A percentile compares a stretch with the other conserved stretches of the same genome.
Evolutionary conservation across 2,329 filamentous ascomycete genomes (phyloP).

Genomic region (Bimuria novae-zelandiae): DNA sequence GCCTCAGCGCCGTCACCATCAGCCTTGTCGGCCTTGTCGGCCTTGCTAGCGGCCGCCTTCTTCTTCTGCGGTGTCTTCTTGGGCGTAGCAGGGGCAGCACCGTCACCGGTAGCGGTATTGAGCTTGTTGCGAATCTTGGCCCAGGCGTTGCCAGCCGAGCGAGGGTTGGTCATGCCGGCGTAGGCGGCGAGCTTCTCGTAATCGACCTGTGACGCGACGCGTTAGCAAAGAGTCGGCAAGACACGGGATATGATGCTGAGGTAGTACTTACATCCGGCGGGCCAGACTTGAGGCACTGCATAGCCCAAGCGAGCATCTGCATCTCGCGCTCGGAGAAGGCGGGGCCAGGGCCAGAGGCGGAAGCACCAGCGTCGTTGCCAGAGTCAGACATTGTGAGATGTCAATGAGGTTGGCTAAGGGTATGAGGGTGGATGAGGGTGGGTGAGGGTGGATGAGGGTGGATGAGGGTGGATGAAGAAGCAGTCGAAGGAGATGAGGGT

Average conservation of each 20-base stretch:
- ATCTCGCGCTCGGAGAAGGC: conserved; percentile 44
- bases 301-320: conserved; percentile 41
- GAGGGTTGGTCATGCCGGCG: conserved; percentile 43
- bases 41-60: conserved; percentile 26
- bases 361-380: conserved; percentile 9
- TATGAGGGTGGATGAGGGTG: neutral
- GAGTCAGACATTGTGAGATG: conserved; percentile 33
- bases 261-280: conserved; percentile 35
- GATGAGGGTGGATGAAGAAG: neutral
- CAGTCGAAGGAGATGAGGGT: neutral
- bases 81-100: neutral
- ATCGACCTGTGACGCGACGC: conserved; percentile 36
- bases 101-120: conserved; percentile 16
- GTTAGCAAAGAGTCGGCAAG: neutral
- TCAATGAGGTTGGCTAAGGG: neutral
- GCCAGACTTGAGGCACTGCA: conserved; percentile 45
- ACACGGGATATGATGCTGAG: no score
- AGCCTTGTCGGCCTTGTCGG: conserved; percentile 11
- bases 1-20: conserved; percentile 10
- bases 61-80: conserved; percentile 31
- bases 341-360: conserved; percentile 8
- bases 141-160: conserved; percentile 46
- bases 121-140: conserved; percentile 42
- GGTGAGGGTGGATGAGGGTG: neutral
- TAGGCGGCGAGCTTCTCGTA: conserved; percentile 42